Base-by-base conservation (phyloP, 805 yeast genomes). In the Pichia heedii region DNA sequence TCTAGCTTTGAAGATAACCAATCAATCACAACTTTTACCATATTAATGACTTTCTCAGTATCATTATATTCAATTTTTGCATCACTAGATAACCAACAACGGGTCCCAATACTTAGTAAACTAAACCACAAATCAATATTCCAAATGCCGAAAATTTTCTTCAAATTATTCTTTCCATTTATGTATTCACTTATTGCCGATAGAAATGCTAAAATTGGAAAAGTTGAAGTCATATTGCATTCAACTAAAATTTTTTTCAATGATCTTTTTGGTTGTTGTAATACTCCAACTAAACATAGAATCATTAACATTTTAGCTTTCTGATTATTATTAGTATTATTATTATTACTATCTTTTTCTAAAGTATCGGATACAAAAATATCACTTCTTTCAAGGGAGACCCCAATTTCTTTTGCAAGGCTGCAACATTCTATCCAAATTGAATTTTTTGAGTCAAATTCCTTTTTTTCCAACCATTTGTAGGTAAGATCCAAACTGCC, bases 71-170 rank as follows among this genome's bases (percentile, higher is more conserved):
- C 36, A 24, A 24, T 24, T 21, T 12, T 40, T 13, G 52, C 50
- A 15, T 46, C 45, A 38, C 48, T 44, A 24, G 42, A 37, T 33
- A 49, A 33, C 52, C 52, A 49, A 37, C 45, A 46, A 27, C 50
- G 42, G 15, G 48, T 39, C 13, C 44, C 33, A 20, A 44, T 50
- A 40, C 38, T 44, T 22, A 46, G 29, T 3, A 46, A 36, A n/a
- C 45, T 30, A 32, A 40, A 49, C 46, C 42, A 49, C 18, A 49
- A 37, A 18, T 39, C 41, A 3, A 41, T 38, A 33, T 49, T 49
- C 52, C 52, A 49, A 24, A 44, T 22, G 15, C 50, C 43, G 29
- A 49, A 49, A 7, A 49, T 37, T n/a, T 42, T 22, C 22, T 32
- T 36, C 11, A 44, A 26, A 5, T 22, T 10, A 21, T 37, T 16